phyloP scores from a whole-genome alignment of 202 grass and related monocot species.

The Setaria viridis region DNA sequence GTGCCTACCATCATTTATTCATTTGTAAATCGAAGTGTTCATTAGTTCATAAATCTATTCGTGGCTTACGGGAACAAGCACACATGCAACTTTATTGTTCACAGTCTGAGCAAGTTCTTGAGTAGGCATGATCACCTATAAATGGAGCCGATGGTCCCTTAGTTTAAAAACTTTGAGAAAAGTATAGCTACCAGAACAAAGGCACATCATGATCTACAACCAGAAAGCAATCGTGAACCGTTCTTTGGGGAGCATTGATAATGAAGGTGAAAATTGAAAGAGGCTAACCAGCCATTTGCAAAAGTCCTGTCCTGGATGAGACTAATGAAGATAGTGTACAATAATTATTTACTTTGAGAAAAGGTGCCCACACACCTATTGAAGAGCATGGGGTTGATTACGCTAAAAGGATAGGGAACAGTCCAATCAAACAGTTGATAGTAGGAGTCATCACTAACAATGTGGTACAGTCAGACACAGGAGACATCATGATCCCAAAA shows the following conservation, averaged over 20 bases:
- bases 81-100: slow-evolving; percentile 44
- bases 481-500: slow-evolving; percentile 41
- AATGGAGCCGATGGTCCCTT: slow-evolving; percentile 48
- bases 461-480: slow-evolving; percentile 28
- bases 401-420: slow-evolving; percentile 27
- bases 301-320: slow-evolving; percentile 37
- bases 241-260: slow-evolving; percentile 21
- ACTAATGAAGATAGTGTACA: slow-evolving; percentile 22
- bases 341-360: slow-evolving; percentile 45
- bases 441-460: slow-evolving; percentile 29
- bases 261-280: slow-evolving; percentile 20
- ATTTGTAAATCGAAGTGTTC: slow-evolving; percentile 1
- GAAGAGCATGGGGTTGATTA: slow-evolving; percentile 43
- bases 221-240: slow-evolving; percentile 36
- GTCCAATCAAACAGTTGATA: slow-evolving; percentile 38
- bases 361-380: slow-evolving; percentile 37
- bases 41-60: slow-evolving; percentile 23
- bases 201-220: slow-evolving; percentile 46
- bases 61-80: slow-evolving; percentile 24
- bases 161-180: slow-evolving; percentile 45
- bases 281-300: slow-evolving; percentile 28
- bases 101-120: slow-evolving; percentile 25
- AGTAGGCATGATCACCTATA: slow-evolving; percentile 48
- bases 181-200: slow-evolving; percentile 55
- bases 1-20: not conserved